phyloP scores from a whole-genome alignment of 345 rosid species.

The Pistacia atlantica region DNA sequence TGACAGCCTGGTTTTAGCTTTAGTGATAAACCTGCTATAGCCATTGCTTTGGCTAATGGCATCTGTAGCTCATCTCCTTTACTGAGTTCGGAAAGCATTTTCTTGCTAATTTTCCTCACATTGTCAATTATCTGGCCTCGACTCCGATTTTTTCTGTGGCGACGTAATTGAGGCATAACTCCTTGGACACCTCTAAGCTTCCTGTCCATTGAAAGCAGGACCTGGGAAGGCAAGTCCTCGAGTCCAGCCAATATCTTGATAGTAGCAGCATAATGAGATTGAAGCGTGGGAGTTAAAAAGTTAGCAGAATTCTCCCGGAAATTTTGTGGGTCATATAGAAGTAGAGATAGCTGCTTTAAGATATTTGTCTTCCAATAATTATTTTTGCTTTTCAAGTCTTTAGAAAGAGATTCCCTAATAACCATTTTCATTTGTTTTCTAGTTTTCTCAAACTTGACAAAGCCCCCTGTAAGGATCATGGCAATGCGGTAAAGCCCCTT shows the following conservation, averaged over 20 bases:
- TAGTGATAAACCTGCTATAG: conserved; percentile 59
- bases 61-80: conserved; percentile 42
- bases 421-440: conserved; percentile 54
- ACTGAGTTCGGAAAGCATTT: conserved; percentile 67
- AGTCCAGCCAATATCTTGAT: conserved; percentile 50
- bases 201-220: conserved; percentile 69
- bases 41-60: conserved; percentile 77
- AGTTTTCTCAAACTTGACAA: conserved; percentile 52
- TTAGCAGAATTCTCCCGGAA: conserved; percentile 36
- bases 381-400: conserved; percentile 25
- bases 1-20: conserved; percentile 42
- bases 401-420: conserved; percentile 45
- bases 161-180: conserved; percentile 38
- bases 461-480: conserved; percentile 48
- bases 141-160: conserved; percentile 29
- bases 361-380: conserved; percentile 27
- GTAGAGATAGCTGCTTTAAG: conserved; percentile 41
- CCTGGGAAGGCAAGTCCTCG: conserved; percentile 48
- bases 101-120: conserved; percentile 41
- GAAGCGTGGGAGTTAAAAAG: conserved; percentile 32
- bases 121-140: conserved; percentile 44
- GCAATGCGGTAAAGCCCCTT: conserved; percentile 64
- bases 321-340: conserved; percentile 50
- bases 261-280: conserved; percentile 44
- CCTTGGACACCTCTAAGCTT: conserved; percentile 54